phyloP scores from a whole-genome alignment of 2,329 filamentous ascomycete genomes.

The Periconia digitata region DNA sequence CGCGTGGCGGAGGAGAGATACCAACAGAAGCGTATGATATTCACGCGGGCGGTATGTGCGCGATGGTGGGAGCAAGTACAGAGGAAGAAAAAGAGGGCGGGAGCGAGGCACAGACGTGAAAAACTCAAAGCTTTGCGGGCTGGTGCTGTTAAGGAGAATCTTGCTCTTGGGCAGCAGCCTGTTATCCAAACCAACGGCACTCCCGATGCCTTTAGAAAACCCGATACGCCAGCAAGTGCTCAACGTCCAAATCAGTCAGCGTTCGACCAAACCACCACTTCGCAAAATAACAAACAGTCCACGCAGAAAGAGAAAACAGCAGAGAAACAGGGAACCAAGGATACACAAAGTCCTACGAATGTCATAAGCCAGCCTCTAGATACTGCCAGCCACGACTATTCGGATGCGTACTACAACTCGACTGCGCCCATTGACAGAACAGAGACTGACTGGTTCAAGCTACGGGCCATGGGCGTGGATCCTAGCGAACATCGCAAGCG shows the following conservation, averaged over 20 bases:
- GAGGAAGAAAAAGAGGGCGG: slow-evolving; percentile 26
- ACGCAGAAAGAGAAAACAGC: background rate
- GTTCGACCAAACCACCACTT: background rate
- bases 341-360: background rate
- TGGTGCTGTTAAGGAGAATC: slow-evolving; percentile 7
- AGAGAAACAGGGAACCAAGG: background rate
- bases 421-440: slow-evolving; percentile 45
- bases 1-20: slow-evolving; percentile 20
- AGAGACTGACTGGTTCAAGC: slow-evolving; percentile 53
- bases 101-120: slow-evolving; percentile 24
- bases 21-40: slow-evolving; percentile 15
- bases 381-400: slow-evolving; percentile 18
- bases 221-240: slow-evolving; percentile 16
- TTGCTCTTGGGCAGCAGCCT: slow-evolving; percentile 3
- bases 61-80: slow-evolving; percentile 25
- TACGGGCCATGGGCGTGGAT: slow-evolving; percentile 53
- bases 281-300: background rate
- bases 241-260: slow-evolving; percentile 6
- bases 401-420: slow-evolving; percentile 21
- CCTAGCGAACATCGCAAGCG: slow-evolving; percentile 35
- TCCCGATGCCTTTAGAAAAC: slow-evolving; percentile 14
- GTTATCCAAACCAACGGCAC: slow-evolving; percentile 6
- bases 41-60: slow-evolving; percentile 22
- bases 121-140: slow-evolving; percentile 18
- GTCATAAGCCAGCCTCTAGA: background rate